A percentile compares a stretch with the other conserved stretches of the same genome.
Evolutionary conservation across 2,329 filamentous ascomycete genomes (phyloP).

Genomic region (Epichloe sibirici): DNA sequence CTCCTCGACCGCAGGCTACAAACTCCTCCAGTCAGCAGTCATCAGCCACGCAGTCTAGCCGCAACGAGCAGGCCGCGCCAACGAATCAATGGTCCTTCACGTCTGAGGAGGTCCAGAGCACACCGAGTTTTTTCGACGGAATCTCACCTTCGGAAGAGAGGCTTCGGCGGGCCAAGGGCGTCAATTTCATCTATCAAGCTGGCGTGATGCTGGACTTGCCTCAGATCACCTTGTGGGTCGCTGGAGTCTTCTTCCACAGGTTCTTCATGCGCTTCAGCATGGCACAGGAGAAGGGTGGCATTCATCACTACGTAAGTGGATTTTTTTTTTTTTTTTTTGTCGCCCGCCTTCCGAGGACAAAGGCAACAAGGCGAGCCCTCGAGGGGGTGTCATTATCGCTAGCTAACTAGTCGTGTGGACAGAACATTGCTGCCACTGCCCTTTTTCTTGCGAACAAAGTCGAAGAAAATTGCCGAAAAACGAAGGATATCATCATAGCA

Average conservation of each 20-base stretch:
- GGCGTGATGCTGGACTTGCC: slow-evolving; percentile 87
- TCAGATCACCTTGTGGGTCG: slow-evolving; percentile 83
- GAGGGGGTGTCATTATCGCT: neutral
- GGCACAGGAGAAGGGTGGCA: slow-evolving; percentile 60
- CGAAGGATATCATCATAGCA: slow-evolving; percentile 85
- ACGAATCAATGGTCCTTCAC: slow-evolving; percentile 80
- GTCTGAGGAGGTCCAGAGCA: slow-evolving; percentile 66
- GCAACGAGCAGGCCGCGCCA: slow-evolving; percentile 23
- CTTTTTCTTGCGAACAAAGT: slow-evolving; percentile 95
- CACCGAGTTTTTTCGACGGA: slow-evolving; percentile 76
- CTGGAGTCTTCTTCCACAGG: slow-evolving; percentile 87
- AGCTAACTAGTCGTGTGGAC: slow-evolving; percentile 6
- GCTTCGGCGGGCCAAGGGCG: slow-evolving; percentile 72
- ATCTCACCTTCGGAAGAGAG: slow-evolving; percentile 67
- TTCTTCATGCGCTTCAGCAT: slow-evolving; percentile 88
- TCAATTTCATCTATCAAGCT: slow-evolving; percentile 93
- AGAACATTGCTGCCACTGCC: slow-evolving; percentile 78
- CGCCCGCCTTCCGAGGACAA: neutral
- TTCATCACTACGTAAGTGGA: slow-evolving; percentile 77
- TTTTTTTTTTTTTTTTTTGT: neutral
- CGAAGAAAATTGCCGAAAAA: slow-evolving; percentile 92
- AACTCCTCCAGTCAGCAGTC: slow-evolving; percentile 31
- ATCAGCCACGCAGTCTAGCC: slow-evolving; percentile 24
- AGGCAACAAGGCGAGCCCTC: neutral
- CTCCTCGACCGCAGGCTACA: slow-evolving; percentile 36